Conservation (phyloP, 1,139 yeast species). For the Suhomyces bolitotheri region DNA sequence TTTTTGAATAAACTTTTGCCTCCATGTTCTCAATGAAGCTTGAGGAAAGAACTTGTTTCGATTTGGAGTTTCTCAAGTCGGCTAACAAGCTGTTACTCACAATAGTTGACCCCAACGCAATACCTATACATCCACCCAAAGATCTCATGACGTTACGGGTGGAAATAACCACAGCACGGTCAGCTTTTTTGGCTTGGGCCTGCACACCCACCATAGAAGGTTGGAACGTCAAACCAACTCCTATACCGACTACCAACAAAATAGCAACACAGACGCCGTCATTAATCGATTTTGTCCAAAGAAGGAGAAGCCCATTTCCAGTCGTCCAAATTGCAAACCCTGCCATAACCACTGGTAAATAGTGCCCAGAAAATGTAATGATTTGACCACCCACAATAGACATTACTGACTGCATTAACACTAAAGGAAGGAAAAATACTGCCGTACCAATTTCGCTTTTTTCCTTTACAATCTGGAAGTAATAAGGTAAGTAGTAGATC, state of each 20-base stretch:
- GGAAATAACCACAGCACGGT: constrained; percentile 57
- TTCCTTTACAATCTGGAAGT: constrained; percentile 51
- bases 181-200: constrained; percentile 51
- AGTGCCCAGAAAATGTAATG: constrained; percentile 44
- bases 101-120: constrained; percentile 46
- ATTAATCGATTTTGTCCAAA: constrained; percentile 32
- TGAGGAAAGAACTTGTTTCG: constrained; percentile 11
- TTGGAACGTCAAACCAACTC: constrained; percentile 54
- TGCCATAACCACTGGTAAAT: constrained; percentile 38
- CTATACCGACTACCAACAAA: constrained; percentile 47
- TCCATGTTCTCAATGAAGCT: constrained; percentile 23
- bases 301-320: constrained; percentile 39
- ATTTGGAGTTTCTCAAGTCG: constrained; percentile 18
- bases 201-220: constrained; percentile 58
- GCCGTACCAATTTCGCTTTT: constrained; percentile 40
- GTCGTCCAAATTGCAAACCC: constrained; percentile 49
- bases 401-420: constrained; percentile 38
- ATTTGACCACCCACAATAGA: constrained; percentile 47
- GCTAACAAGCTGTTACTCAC: constrained; percentile 39
- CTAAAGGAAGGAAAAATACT: constrained; percentile 43
- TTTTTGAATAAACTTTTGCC: constrained; percentile 32
- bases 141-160: constrained; percentile 54
- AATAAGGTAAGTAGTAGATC: constrained; percentile 50
- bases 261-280: constrained; percentile 38
- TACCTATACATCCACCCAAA: constrained; percentile 56